Evolutionary conservation across 257 asterid genomes (phyloP).

Genomic region (Fraxinus quadrangulata): DNA sequence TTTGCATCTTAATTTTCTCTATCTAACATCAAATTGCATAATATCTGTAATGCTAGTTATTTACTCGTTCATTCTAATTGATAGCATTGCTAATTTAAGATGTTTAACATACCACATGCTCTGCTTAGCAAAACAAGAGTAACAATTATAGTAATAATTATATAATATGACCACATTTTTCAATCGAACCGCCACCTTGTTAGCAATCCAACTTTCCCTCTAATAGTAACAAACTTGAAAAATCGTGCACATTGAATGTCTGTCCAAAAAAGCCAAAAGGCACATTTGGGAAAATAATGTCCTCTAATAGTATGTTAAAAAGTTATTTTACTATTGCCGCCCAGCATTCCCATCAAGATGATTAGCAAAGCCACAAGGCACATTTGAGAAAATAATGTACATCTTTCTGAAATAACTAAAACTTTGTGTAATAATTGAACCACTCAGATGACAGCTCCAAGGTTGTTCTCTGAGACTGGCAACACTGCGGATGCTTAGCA

Average conservation of each 20-base stretch:
- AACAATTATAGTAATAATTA: not conserved
- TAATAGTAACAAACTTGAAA: not conserved
- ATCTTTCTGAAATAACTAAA: not conserved
- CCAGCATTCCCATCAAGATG: not conserved
- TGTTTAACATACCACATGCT: not conserved
- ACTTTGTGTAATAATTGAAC: not conserved
- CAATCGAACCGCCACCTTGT: not conserved
- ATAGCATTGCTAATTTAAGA: too few relatives aligned
- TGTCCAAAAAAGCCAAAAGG: too few relatives aligned
- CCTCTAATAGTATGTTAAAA: too few relatives aligned
- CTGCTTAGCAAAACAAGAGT: not conserved
- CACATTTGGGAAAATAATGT: too few relatives aligned
- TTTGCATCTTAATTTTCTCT: too few relatives aligned
- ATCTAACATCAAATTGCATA: too few relatives aligned
- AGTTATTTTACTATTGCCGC: not conserved
- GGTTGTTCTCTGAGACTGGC: not conserved
- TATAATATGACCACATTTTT: not conserved
- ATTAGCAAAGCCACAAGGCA: not conserved
- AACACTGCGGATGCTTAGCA: not conserved
- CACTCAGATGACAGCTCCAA: not conserved
- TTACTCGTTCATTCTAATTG: too few relatives aligned
- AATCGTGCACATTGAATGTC: not conserved
- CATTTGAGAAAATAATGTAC: not conserved
- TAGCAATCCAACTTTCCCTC: not conserved
- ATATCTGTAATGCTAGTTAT: too few relatives aligned